These are phyloP conservation scores for Stagonosporopsis cucurbitacearum DNA, from an alignment of 2,329 filamentous ascomycete genomes.

Conservation along the genomic window DNA sequence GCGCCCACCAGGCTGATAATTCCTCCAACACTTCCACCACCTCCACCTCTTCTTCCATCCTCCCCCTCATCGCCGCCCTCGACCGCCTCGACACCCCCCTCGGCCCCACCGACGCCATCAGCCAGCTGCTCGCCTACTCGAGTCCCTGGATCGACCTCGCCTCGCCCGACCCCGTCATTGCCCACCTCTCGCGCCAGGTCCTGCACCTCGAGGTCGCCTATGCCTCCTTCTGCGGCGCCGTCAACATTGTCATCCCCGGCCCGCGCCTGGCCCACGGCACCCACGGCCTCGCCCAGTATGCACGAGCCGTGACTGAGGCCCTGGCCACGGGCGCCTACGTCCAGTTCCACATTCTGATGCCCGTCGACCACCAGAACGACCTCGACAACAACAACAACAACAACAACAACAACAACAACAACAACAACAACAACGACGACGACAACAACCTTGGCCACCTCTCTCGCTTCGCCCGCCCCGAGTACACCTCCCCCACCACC, in stretches of 20 bases:
- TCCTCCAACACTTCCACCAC: conserved; percentile 55
- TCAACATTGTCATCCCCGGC: conserved; percentile 81
- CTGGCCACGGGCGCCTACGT: conserved; percentile 76
- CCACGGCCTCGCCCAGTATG: conserved; percentile 72
- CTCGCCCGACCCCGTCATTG: conserved; percentile 80
- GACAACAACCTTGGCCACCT: conserved; percentile 61
- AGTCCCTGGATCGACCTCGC: conserved; percentile 93
- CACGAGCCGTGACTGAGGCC: conserved; percentile 81
- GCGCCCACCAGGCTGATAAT: conserved; percentile 58
- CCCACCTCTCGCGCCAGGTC: conserved; percentile 86
- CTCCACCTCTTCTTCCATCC: neutral
- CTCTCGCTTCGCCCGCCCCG: conserved; percentile 53
- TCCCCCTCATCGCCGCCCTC: conserved; percentile 63
- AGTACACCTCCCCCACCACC: conserved; percentile 45
- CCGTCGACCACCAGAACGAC: conserved; percentile 86
- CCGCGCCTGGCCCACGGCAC: conserved; percentile 70
- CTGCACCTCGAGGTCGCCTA: conserved; percentile 91
- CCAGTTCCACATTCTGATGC: conserved; percentile 79
- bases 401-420: conserved; percentile 62
- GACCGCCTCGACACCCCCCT: conserved; percentile 80
- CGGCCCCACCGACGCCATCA: conserved; percentile 70
- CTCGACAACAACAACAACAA: too few species aligned
- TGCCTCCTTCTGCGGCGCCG: conserved; percentile 91
- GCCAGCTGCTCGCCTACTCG: conserved; percentile 77
- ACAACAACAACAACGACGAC: conserved; percentile 61